Evolutionary conservation across 2,329 filamentous ascomycete genomes (phyloP).

Genomic region (Dendrostoma leiphaemia): DNA sequence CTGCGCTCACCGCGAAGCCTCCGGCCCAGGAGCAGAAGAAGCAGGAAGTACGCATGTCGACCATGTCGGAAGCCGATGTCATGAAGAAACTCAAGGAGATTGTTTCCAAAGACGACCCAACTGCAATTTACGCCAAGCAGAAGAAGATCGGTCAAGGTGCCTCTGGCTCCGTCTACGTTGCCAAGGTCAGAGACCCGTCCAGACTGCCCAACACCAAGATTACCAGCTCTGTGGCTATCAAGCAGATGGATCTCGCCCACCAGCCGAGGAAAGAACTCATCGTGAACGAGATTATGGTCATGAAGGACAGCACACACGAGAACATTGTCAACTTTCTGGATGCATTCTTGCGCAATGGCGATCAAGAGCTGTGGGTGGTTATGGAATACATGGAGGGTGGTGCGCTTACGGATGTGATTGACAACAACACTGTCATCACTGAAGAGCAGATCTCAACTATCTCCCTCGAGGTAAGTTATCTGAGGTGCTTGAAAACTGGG

Average conservation of each 20-base stretch:
- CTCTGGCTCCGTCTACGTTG: conserved; percentile 96
- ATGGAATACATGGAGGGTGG: conserved; percentile 99
- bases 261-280: conserved; percentile 98
- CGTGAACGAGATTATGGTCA: conserved; percentile 99
- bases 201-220: not conserved
- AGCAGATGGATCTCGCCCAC: conserved; percentile 98
- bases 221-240: conserved; percentile 73
- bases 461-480: conserved; percentile 78
- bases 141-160: conserved; percentile 99
- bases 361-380: conserved; percentile 96
- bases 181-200: conserved; percentile 79
- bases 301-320: conserved; percentile 97
- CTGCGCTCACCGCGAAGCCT: conserved; percentile 82
- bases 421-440: conserved; percentile 90
- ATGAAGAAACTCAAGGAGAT: conserved; percentile 95
- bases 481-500: not conserved
- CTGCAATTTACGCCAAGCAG: conserved; percentile 96
- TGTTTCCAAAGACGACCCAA: conserved; percentile 92
- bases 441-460: conserved; percentile 98
- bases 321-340: conserved; percentile 99
- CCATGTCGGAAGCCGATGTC: conserved; percentile 94
- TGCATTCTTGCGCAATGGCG: conserved; percentile 92
- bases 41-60: conserved; percentile 97
- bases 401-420: conserved; percentile 95
- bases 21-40: conserved; percentile 77